phyloP scores from a whole-genome alignment of 331 rosid species.

The Arachis monticola region DNA sequence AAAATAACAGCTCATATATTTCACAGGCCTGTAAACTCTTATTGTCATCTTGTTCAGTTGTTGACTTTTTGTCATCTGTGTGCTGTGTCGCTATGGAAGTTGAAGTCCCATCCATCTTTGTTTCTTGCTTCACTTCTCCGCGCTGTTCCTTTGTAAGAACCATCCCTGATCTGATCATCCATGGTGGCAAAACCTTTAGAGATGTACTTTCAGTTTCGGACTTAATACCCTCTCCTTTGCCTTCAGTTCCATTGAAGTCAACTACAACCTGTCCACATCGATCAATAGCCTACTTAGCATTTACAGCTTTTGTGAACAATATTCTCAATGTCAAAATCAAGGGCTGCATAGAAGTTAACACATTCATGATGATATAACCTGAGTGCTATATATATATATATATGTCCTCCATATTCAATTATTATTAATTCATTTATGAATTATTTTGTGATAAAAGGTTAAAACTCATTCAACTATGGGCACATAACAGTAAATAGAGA shows the following conservation, averaged over 20 bases:
- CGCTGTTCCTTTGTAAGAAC: slow-evolving; percentile 92
- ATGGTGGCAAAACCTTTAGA: slow-evolving; percentile 93
- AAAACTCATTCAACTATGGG: not conserved
- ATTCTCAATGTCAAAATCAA: slow-evolving; percentile 30
- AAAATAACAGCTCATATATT: slow-evolving; percentile 39
- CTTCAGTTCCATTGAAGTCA: slow-evolving; percentile 81
- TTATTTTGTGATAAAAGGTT: slow-evolving; percentile 3
- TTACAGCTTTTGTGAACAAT: slow-evolving; percentile 12
- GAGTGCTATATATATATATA: too few species aligned
- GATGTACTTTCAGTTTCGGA: slow-evolving; percentile 62
- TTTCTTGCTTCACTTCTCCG: slow-evolving; percentile 80
- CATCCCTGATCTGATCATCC: slow-evolving; percentile 99
- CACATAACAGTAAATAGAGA: not conserved
- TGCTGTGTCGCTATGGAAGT: slow-evolving; percentile 49
- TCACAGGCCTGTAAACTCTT: slow-evolving; percentile 66
- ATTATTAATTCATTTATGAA: slow-evolving; percentile 18
- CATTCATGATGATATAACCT: not conserved
- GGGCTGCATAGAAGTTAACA: not conserved
- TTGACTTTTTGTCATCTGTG: slow-evolving; percentile 82
- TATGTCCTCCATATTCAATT: slow-evolving; percentile 11
- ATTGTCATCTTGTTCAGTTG: slow-evolving; percentile 54
- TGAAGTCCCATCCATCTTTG: slow-evolving; percentile 69
- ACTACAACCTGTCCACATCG: slow-evolving; percentile 78
- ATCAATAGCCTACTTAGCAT: slow-evolving; percentile 33
- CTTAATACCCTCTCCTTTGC: slow-evolving; percentile 68